These are phyloP conservation scores for Eremomyces bilateralis DNA, from an alignment of 495 filamentous ascomycete species.

Conservation along the genomic window DNA sequence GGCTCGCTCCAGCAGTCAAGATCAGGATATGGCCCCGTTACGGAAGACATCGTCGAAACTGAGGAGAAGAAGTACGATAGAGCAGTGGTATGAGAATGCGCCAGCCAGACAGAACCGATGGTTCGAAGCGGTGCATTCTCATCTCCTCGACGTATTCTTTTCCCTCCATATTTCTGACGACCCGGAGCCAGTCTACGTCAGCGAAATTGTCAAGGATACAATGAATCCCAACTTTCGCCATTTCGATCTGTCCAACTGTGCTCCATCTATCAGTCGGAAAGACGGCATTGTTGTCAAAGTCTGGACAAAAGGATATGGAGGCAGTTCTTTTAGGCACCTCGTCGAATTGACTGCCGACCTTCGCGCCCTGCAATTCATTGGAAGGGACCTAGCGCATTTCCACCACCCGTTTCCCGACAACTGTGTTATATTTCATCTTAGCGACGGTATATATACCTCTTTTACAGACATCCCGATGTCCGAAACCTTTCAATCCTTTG, in stretches of 20 bases:
- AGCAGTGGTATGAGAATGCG: conserved; percentile 45
- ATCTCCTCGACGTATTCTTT: conserved; percentile 79
- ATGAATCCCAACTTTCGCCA: conserved; percentile 80
- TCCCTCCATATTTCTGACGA: conserved; percentile 37
- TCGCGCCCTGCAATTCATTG: conserved; percentile 56
- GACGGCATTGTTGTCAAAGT: conserved; percentile 46
- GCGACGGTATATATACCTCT: conserved; percentile 73
- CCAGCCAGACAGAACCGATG: conserved; percentile 49
- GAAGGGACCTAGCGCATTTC: conserved; percentile 49
- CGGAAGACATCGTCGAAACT: conserved; percentile 13
- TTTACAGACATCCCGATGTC: conserved; percentile 33
- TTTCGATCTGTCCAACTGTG: conserved; percentile 56
- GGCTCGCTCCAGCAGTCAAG: conserved; percentile 10
- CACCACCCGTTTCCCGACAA: conserved; percentile 64
- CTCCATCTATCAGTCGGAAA: conserved; percentile 39
- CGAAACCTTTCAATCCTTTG: conserved; percentile 12
- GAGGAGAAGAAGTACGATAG: conserved; percentile 44
- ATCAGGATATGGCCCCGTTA: background rate
- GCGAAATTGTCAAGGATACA: conserved; percentile 54
- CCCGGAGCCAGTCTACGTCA: conserved; percentile 65
- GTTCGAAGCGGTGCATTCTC: conserved; percentile 44
- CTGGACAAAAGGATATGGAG: conserved; percentile 45
- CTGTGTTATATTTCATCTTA: conserved; percentile 66
- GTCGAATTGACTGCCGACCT: conserved; percentile 53
- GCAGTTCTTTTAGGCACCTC: conserved; percentile 38